Evolutionary conservation across 73 alveolate genomes (phyloP), one percentile per base, ranked within the genome.

Genomic region (Durusdinium trenchii): DNA sequence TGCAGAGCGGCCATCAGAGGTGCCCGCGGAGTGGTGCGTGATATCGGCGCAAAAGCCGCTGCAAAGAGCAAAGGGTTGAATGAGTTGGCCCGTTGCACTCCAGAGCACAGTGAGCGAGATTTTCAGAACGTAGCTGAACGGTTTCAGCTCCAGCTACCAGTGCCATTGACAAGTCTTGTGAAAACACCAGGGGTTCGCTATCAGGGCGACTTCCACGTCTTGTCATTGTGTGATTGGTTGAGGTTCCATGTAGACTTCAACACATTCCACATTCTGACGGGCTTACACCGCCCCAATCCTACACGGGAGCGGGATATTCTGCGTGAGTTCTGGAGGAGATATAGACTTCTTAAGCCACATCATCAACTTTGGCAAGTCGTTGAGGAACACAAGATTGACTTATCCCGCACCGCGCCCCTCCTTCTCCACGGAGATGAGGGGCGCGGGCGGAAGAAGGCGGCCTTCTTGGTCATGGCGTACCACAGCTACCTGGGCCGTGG

Each of bases 361-460:
- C 90, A 79, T 47, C 35, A 47, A 3, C 2, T 79, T 1, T 79
- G 64, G 64, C 45, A 5, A 6, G 3, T 79, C 32, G 36, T 85
- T 20, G 81, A 18, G 0, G 81, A 51, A 57, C 1, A 42, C 12
- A 23, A 20, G 1, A 3, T 57, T 36, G 95, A 85, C 45, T 20
- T 57, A 23, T 7, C 52, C 2, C 78, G 52, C 18, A 9, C 38
- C 43, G 12, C 3, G 42, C 95, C 95, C 1, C 6, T 85, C 20
- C 45, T 85, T 6, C 38, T 38, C 23, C 95, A 85, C 30, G 95
- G 95, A 9, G 95, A 85, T 30, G 95, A 85, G 26, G 95, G 95
- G 0, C 51, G 95, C 16, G 95, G 95, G 16, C 32, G 79, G 38
- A 52, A 60, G 28, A 35, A 54, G 16, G 26, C 95, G 30, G 45